These are phyloP conservation scores for Boechera divaricarpa DNA, from an alignment of 345 rosid genomes.

Conservation along the genomic window DNA sequence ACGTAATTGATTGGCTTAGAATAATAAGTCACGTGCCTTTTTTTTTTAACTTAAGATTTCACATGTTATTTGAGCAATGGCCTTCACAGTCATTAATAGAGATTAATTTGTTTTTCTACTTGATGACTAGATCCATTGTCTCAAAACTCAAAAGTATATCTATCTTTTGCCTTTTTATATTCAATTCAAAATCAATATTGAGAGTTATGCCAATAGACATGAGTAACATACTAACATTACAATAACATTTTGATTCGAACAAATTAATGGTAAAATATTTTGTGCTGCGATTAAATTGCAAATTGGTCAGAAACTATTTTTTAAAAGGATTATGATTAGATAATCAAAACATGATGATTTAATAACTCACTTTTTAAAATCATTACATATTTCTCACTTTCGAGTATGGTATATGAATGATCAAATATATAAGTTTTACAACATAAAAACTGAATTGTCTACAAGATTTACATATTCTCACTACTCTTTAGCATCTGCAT, in stretches of 20 bases:
- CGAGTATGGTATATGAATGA: too few species aligned
- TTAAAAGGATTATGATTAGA: too few species aligned
- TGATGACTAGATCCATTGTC: constrained; percentile 32
- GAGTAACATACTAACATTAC: constrained; percentile 34
- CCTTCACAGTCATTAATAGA: constrained; percentile 12
- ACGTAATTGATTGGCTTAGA: constrained; percentile 26
- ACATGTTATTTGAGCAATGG: not conserved
- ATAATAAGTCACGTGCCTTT: constrained; percentile 37
- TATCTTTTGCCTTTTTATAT: constrained; percentile 16
- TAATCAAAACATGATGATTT: too few species aligned
- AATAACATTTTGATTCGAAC: not conserved
- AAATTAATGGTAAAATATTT: not conserved
- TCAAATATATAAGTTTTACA: too few species aligned
- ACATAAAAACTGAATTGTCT: not conserved
- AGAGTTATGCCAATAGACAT: constrained; percentile 9
- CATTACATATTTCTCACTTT: too few species aligned
- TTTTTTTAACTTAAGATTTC: not conserved
- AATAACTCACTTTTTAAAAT: too few species aligned
- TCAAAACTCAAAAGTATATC: not conserved
- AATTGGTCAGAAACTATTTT: not conserved
- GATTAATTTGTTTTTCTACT: constrained; percentile 27
- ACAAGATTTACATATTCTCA: not conserved
- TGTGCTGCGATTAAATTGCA: not conserved
- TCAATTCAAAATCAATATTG: too few species aligned
- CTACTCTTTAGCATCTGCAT: not conserved